Evolutionary conservation across 2,329 filamentous ascomycete species (phyloP), one percentile per base, ranked within the genome.

Genomic region (Nemania sp.): DNA sequence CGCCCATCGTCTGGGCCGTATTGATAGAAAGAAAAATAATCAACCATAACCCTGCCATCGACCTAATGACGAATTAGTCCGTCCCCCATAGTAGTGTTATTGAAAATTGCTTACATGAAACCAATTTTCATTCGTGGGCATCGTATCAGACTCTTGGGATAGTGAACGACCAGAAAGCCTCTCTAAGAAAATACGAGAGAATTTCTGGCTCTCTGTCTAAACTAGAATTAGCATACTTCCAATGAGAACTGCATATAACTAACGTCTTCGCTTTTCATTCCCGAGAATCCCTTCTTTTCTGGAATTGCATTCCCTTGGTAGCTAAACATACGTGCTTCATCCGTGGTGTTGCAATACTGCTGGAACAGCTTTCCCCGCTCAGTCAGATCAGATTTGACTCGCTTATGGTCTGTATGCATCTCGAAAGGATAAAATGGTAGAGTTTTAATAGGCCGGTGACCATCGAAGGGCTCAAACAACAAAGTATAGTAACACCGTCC

Each of bases 251-350:
- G n/a, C n/a, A n/a, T 24, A n/a, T 6, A 40, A 39, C 45, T 33
- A 7, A 48, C 45, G 3, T 40, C 45, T 5, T 48, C 45, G 34
- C 3, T 20, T 48, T 31, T 40, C 45, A 48, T 40, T 14, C 45
- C 45, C 2, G 45, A 40, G 8, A 49, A 49, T 2, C 46, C 46
- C 28, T 49, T 49, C 46, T 40, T 41, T 37, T 49, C 46, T 11
- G 17, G 6, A 24, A 49, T 49, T 6, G 36, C 46, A 24, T 41
- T 8, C 2, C 46, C 36, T 7, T 34, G 33, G 15, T 49, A 49
- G 8, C 41, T 19, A 23, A 49, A 41, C 36, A 49, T 41, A 3
- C 46, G 36, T 9, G 36, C 22, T 11, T 24, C 46, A 14, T 40
- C 20, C 26, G 17, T 49, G 6, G 46, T 5, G 6, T 23, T 49